phyloP scores from a whole-genome alignment of 352 stramenopile species.

The Elongisporangium anandrum region DNA sequence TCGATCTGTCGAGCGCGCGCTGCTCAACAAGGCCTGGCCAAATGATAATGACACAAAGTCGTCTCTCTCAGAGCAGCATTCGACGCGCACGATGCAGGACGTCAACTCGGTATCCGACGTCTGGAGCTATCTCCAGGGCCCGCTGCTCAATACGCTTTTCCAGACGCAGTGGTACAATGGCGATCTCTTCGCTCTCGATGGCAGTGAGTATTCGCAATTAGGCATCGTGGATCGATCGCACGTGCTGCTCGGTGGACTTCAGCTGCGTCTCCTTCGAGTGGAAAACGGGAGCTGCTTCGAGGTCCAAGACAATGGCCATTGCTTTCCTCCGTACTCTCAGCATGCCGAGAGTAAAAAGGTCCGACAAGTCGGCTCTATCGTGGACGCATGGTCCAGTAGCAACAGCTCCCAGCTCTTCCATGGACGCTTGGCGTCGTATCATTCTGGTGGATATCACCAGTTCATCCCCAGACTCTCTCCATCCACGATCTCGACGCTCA shows the following conservation, averaged over 20 bases:
- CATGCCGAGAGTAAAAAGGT: conserved; percentile 15
- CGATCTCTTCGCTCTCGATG: conserved; percentile 36
- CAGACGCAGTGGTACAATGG: conserved; percentile 55
- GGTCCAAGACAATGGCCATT: conserved; percentile 11
- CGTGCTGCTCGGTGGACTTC: conserved; percentile 54
- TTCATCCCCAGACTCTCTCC: conserved; percentile 12
- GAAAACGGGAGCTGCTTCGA: conserved; percentile 17
- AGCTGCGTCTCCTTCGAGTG: conserved; percentile 49
- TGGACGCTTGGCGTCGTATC: conserved; percentile 34
- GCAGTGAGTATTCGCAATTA: conserved; percentile 31
- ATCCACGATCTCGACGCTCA: neutral
- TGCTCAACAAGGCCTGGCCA: conserved; percentile 8
- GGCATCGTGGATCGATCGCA: conserved; percentile 39
- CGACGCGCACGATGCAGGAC: conserved; percentile 20
- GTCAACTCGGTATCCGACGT: conserved; percentile 40
- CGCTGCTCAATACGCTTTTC: conserved; percentile 39
- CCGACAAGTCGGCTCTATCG: conserved; percentile 12
- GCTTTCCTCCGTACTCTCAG: conserved; percentile 32
- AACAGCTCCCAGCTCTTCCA: conserved; percentile 13
- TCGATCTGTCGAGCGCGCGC: conserved; percentile 17
- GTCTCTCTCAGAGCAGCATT: neutral
- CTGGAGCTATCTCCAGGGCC: conserved; percentile 45
- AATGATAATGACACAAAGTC: neutral
- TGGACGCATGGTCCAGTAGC: conserved; percentile 20
- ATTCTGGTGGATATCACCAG: conserved; percentile 16